Evolutionary conservation across 371 early-diverging fungal genomes (phyloP).

Genomic region (Mucor saturninus): DNA sequence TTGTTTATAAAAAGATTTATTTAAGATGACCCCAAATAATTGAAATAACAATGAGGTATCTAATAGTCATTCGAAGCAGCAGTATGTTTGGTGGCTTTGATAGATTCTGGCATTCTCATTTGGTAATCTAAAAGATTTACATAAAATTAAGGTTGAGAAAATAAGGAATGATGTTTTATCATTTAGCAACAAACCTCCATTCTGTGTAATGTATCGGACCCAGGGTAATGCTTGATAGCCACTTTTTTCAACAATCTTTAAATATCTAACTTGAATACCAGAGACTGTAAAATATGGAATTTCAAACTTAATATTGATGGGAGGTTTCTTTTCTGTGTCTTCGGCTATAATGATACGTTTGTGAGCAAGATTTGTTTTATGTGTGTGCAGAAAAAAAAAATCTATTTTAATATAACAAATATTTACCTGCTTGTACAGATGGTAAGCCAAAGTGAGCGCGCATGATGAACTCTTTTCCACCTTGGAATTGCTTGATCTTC

Average conservation of each 20-base stretch:
- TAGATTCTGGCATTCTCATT: slow-evolving; percentile 76
- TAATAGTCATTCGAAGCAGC: slow-evolving; percentile 19
- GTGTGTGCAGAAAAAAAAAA: background rate
- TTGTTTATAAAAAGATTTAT: background rate
- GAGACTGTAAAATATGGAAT: slow-evolving; percentile 98
- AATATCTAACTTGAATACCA: slow-evolving; percentile 97
- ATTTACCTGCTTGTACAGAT: slow-evolving; percentile 84
- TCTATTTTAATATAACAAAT: background rate
- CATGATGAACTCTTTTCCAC: slow-evolving; percentile 95
- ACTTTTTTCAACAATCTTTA: slow-evolving; percentile 98
- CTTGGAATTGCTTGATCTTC: slow-evolving; percentile 98
- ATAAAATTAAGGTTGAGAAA: slow-evolving; percentile 2
- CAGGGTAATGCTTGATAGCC: slow-evolving; percentile 98
- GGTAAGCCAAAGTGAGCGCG: slow-evolving; percentile 97
- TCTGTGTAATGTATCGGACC: slow-evolving; percentile 98
- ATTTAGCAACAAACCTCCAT: slow-evolving; percentile 68
- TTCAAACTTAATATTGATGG: slow-evolving; percentile 97
- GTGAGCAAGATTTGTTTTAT: background rate
- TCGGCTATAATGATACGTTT: slow-evolving; percentile 57
- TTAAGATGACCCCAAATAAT: background rate
- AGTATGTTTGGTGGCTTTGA: slow-evolving; percentile 58
- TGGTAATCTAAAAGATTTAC: slow-evolving; percentile 58
- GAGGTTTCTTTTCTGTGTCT: slow-evolving; percentile 92
- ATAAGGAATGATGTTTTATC: background rate
- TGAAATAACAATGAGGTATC: slow-evolving; percentile 3